Base-by-base conservation (phyloP, 345 rosid genomes). In the Gossypium ekmanianum region DNA sequence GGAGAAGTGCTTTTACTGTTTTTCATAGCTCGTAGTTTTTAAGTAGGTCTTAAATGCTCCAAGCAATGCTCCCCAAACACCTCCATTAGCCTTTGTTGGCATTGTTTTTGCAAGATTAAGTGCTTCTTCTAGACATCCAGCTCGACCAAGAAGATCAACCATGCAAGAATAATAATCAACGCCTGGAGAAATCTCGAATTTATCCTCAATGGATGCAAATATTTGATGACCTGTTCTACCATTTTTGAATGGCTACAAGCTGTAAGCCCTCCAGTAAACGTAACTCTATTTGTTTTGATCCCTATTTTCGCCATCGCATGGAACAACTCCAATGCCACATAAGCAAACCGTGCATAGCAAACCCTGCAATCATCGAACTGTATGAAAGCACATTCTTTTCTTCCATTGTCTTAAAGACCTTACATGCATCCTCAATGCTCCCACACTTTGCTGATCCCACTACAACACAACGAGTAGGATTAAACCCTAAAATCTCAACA, bases 371-470 rank as follows among this genome's bases (percentile, higher is more conserved):
- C 95, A 91, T 92, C 7, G 95, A 91, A 73, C 93, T 89, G 66
- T 90, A 92, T 57, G 97, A 83, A 72, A 86, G 89, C 43, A 90
- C 92, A 44, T 92, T 94, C 75, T 81, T 87, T 64, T 79, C 81
- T 52, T 82, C 80, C 90, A 90, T 86, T 11, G 73, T 81, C 34
- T 66, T 72, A 76, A 94, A 94, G 77, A 90, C 84, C 71, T 77
- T 78, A 18, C 72, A 81, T 0, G 98, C 98, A 55, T 82, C 87
- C 22, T 87, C 92, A 17, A 92, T 75, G 61, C 72, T 83, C 27
- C 97, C 98, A 12, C 97, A 91, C 79, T 94, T 94, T 0, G 97
- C 89, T 4, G 94, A 91, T 13, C 98, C 97, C 9, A 92, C 80
- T 62, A 90, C 78, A 59, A 94, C 91, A 39, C 76, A 77, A 20